Evolutionary conservation across 2,329 filamentous ascomycete species (phyloP).

Genomic region (Diaporthe batatas): DNA sequence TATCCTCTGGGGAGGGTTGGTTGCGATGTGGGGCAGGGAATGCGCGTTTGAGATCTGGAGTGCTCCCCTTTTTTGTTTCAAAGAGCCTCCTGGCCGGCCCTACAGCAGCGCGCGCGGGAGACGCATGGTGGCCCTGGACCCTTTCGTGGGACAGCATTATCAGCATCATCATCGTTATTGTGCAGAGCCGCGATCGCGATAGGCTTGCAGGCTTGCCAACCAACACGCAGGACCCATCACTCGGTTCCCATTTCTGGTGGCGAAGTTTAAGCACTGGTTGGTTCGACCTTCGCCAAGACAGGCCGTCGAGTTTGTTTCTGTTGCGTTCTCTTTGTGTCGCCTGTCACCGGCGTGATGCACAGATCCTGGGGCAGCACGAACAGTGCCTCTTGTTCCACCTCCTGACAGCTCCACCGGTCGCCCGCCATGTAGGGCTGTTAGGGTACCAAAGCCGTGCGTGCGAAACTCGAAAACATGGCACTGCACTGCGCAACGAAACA

Average conservation of each 20-base stretch:
- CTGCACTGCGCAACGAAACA: slow-evolving; percentile 10
- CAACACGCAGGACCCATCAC: neutral
- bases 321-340: neutral
- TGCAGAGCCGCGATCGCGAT: neutral
- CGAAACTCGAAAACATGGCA: neutral
- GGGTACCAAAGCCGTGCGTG: neutral
- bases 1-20: neutral
- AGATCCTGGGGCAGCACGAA: slow-evolving; percentile 13
- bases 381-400: slow-evolving; percentile 16
- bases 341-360: neutral
- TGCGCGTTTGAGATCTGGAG: slow-evolving; percentile 34
- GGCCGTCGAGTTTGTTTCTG: slow-evolving; percentile 14
- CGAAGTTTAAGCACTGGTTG: neutral
- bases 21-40: slow-evolving; percentile 20
- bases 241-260: neutral
- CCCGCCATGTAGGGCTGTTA: slow-evolving; percentile 8
- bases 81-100: neutral
- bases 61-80: slow-evolving; percentile 32
- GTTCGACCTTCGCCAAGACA: slow-evolving; percentile 5
- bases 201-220: slow-evolving; percentile 19
- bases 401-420: slow-evolving; percentile 6
- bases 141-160: neutral
- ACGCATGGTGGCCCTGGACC: slow-evolving; percentile 7
- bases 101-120: neutral
- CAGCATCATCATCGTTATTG: neutral